Percentiles rank a stretch among this genome's conserved stretches.
Conservation (phyloP, 805 yeast species). For the Candida hungchunana region DNA sequence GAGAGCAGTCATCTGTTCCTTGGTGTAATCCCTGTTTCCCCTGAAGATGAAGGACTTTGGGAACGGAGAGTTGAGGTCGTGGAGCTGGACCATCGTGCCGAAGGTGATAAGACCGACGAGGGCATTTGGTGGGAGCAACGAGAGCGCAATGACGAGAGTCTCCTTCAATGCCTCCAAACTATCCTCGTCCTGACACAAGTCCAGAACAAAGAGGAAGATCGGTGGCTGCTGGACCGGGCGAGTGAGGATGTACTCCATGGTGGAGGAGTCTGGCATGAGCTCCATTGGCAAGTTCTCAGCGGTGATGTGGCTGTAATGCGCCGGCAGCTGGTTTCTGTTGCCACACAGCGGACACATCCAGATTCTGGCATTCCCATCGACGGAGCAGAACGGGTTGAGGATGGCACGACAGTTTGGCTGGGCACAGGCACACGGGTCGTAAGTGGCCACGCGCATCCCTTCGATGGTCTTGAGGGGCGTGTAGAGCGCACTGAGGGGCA, state of each 20-base stretch:
- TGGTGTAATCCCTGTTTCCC: constrained; percentile 48
- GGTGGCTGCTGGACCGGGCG: constrained; percentile 25
- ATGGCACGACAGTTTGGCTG: constrained; percentile 75
- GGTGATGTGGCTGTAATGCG: constrained; percentile 72
- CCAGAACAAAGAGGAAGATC: constrained; percentile 52
- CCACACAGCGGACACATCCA: constrained; percentile 89
- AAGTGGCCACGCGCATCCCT: constrained; percentile 70
- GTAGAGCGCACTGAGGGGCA: constrained; percentile 90
- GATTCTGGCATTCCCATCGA: constrained; percentile 67
- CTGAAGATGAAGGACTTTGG: constrained; percentile 44
- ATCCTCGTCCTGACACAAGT: constrained; percentile 49
- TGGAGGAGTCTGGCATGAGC: constrained; percentile 36
- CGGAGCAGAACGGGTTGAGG: constrained; percentile 79
- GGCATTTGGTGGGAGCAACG: constrained; percentile 50
- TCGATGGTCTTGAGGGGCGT: constrained; percentile 86
- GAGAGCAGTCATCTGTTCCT: constrained; percentile 41
- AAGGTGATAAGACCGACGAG: constrained; percentile 54
- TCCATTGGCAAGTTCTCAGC: constrained; percentile 80
- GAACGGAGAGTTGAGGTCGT: constrained; percentile 40
- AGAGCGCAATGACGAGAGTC: constrained; percentile 39
- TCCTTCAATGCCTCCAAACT: constrained; percentile 50
- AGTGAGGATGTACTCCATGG: constrained; percentile 44
- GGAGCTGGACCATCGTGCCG: constrained; percentile 57
- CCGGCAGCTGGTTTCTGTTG: constrained; percentile 74
- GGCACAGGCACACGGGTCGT: constrained; percentile 83